Evolutionary conservation across 768 basidiomycete genomes (phyloP), one percentile per base, ranked within the genome.

Genomic region (Cyclocybe cylindracea): DNA sequence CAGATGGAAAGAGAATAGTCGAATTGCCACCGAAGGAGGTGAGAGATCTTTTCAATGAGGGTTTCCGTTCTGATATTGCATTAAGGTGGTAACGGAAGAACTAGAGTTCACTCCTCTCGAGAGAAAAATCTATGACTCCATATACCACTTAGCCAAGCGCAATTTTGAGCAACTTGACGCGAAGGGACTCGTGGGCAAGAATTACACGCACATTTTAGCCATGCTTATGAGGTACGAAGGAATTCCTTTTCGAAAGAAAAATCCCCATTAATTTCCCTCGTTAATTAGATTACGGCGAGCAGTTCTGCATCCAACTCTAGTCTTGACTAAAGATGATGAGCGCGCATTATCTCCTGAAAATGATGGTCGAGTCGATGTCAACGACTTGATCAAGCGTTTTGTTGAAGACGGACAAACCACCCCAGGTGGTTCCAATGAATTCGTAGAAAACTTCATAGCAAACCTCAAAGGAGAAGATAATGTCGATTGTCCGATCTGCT

Each of bases 1-100:
- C 70, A 34, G 83, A 93, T 58, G 96, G 96, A 7, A 87, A 90
- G 48, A 82, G 76, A 46, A 97, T 98, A 41, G 92, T 98, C 1
- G 85, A 94, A 39, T 72, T 98, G 5, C 95, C 95, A 0, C 72
- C 83, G 0, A 98, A 98, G 70, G 87, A 91, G 71, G 91, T 87
- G 37, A 11, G 29, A 29, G 40, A 31, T 14, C 2, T 34, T 48
- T 40, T 35, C 35, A 41, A 51, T 49, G 33, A 13, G 29, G 10
- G 5, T 35, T 46, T 52, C 39, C 29, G 14, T 43, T 49, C 9
- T 34, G 11, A 24, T 7, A 10, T 29, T 35, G n/a, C 19, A 11
- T 41, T 16, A 55, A 92, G 87, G 73, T 93, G 49, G 65, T 70
- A 6, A 70, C 92, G 9, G 89, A 93, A 60, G 77, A 73, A 1